Evolutionary conservation across 2,329 filamentous ascomycete species (phyloP), one percentile per base, ranked within the genome.

Genomic region (Pseudogymnoascus verrucosus): DNA sequence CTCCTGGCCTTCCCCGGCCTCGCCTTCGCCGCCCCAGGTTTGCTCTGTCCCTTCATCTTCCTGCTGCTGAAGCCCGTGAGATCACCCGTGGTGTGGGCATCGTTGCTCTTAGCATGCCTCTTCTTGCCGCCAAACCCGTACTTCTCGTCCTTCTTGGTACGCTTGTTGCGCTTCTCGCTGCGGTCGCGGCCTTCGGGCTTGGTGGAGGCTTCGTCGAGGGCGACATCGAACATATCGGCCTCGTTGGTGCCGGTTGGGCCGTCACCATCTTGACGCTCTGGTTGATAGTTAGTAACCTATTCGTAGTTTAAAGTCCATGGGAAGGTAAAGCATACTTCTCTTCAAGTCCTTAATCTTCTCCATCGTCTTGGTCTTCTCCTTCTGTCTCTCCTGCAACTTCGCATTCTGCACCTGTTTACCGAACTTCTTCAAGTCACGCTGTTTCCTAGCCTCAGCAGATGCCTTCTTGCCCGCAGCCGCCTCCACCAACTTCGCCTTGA

Each of bases 91-190:
- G 90, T 96, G 66, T 83, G 74, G 60, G 93, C 92, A 76, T 97
- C 93, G 69, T 91, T 91, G 66, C 92, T 96, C 85, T 99, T 99
- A 64, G 83, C 78, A 74, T 92, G 87, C 63, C 89, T 83, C 83
- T 99, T 99, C 86, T 96, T 97, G 70, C 95, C 95, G 65, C 95
- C 95, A 73, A 93, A 96, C 23, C 95, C 95, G 75, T 88, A 98
- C 79, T 96, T 97, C 68, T 90, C 84, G 74, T 99, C 88, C 81
- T 96, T 96, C 86, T 96, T 96, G 75, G 89, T 85, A 65, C 95
- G 88, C 81, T 98, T 98, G 73, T 87, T 89, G 64, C 77, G 75
- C 66, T 76, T 74, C 61, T 76, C 73, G 47, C 67, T 68, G 66
- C 75, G 71, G 64, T 77, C 75, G 64, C 71, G 72, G 65, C 72